These are phyloP conservation scores for Phaeosphaeria sp. DNA, from an alignment of 2,329 filamentous ascomycete genomes.

Conservation along the genomic window DNA sequence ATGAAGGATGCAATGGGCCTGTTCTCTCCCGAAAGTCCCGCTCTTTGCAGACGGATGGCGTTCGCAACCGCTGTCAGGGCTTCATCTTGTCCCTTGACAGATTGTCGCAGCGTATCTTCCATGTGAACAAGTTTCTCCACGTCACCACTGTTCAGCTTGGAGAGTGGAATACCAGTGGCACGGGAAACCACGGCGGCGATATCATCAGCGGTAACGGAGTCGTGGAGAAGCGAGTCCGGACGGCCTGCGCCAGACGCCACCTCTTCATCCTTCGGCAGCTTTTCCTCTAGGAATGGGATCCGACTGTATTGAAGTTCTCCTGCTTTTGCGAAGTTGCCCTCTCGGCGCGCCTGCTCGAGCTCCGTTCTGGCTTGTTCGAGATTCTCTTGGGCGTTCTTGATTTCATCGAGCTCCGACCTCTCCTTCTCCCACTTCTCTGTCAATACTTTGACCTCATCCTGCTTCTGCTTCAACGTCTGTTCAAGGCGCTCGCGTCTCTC, in stretches of 20 bases:
- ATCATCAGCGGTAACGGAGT: slow-evolving; percentile 93
- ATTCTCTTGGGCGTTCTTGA: slow-evolving; percentile 88
- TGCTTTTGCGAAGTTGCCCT: slow-evolving; percentile 88
- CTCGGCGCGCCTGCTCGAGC: slow-evolving; percentile 84
- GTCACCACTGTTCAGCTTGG: slow-evolving; percentile 90
- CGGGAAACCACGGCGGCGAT: slow-evolving; percentile 91
- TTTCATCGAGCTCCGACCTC: slow-evolving; percentile 79
- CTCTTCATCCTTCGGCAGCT: slow-evolving; percentile 76
- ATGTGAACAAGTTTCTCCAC: slow-evolving; percentile 94
- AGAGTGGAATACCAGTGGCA: slow-evolving; percentile 90
- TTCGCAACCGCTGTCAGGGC: slow-evolving; percentile 90
- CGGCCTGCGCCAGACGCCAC: slow-evolving; percentile 29
- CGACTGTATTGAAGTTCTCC: slow-evolving; percentile 87
- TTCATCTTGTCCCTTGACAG: slow-evolving; percentile 92
- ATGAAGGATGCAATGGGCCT: slow-evolving; percentile 93
- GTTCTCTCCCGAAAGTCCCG: slow-evolving; percentile 90
- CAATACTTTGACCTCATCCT: slow-evolving; percentile 76
- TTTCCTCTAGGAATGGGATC: slow-evolving; percentile 81
- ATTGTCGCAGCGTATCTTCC: slow-evolving; percentile 85
- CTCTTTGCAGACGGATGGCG: slow-evolving; percentile 91
- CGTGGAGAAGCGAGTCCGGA: slow-evolving; percentile 76
- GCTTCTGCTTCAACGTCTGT: slow-evolving; percentile 74
- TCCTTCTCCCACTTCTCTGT: slow-evolving; percentile 91
- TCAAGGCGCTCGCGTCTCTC: slow-evolving; percentile 89
- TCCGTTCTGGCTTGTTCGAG: slow-evolving; percentile 85